Conservation (phyloP, 805 yeast species). For the Hermanozyma aechmeae region DNA sequence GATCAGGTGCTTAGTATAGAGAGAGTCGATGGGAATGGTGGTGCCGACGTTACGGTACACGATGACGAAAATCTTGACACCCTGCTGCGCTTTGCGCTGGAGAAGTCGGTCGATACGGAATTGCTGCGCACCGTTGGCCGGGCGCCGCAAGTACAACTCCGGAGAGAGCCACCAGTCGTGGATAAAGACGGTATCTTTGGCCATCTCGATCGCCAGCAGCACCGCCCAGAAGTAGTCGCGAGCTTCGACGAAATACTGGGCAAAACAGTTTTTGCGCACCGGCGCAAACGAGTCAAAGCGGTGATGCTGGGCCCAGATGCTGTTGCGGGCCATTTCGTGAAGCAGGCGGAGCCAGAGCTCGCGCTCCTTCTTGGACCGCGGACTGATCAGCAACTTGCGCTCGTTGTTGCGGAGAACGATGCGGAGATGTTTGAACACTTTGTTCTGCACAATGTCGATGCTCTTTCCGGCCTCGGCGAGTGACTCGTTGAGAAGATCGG, state of each 20-base stretch:
- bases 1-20: conserved; percentile 90
- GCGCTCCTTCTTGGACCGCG: conserved; percentile 56
- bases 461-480: background rate
- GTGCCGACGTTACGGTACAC: conserved; percentile 90
- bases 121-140: conserved; percentile 90
- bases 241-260: conserved; percentile 96
- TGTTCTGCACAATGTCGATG: conserved; percentile 18
- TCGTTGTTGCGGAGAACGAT: conserved; percentile 65
- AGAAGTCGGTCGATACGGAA: conserved; percentile 86
- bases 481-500: background rate
- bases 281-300: conserved; percentile 93
- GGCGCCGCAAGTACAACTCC: conserved; percentile 84
- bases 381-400: conserved; percentile 64
- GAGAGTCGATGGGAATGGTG: conserved; percentile 87
- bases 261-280: conserved; percentile 70
- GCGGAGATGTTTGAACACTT: conserved; percentile 43
- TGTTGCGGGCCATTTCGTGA: conserved; percentile 52
- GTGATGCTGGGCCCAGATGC: conserved; percentile 65
- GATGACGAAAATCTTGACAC: conserved; percentile 87
- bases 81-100: conserved; percentile 85
- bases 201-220: conserved; percentile 85
- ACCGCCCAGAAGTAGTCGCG: conserved; percentile 97
- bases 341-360: conserved; percentile 72
- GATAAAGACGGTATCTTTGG: conserved; percentile 84
- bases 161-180: conserved; percentile 99